Evolutionary conservation across 1,284 basidiomycete genomes (phyloP), one percentile per base, ranked within the genome.

Genomic region (Rhodotorula sp.): DNA sequence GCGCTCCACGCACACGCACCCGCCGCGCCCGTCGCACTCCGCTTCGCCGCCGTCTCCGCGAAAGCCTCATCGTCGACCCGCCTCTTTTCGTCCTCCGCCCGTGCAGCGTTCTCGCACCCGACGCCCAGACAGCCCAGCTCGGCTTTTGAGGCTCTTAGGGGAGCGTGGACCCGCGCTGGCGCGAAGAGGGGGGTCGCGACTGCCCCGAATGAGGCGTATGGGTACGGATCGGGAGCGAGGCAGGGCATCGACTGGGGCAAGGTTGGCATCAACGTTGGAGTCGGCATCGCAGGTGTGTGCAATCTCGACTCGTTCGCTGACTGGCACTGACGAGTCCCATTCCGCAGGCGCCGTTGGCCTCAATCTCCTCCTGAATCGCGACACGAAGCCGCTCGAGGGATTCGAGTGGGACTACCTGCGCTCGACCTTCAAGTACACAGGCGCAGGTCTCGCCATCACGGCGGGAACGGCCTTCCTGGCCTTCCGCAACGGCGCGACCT

Each of bases 391-490:
- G 10, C 50, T 61, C 51, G 34, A 61, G 37, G 60, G 37, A 2
- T 58, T 59, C 61, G 53, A 59, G 44, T 59, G 64, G 31, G 53
- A 57, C 26, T 65, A 67, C 78, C 82, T 94, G n/a, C 86, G 94
- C 77, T 86, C 87, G 59, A 90, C 87, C 62, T 94, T 94, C 84
- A 87, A 86, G 77, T 94, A 92, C 76, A 91, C 92, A 13, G 92
- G 89, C 28, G 89, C 85, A 62, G 92, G 92, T 9, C 85, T 94
- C 30, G 84, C 84, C 4, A 75, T 78, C 60, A 92, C 91, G 2
- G 91, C 90, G 1, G 79, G 87, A 26, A 87, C 86, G n/a, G 92
- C 92, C 2, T 86, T 90, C 34, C 82, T 85, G 53, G 83, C 94
- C 79, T 92, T 93, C 82, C 85, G 81, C 71, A 87, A 86, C 58